These are phyloP conservation scores for Acanthamoeba triangularis DNA, from an alignment of 208 protist species.

Conservation along the genomic window DNA sequence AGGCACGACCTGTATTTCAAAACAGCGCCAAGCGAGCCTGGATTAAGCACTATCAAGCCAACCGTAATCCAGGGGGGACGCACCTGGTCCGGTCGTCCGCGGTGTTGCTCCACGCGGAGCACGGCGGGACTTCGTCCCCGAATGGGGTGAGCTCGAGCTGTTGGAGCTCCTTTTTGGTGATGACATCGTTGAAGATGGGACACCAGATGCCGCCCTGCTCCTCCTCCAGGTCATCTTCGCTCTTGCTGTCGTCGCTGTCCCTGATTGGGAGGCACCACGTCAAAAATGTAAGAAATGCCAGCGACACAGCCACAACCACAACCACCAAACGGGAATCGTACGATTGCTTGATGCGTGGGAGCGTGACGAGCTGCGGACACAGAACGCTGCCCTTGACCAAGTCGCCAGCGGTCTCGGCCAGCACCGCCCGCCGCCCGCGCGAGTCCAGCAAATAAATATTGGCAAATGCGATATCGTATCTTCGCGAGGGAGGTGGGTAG, in stretches of 20 bases:
- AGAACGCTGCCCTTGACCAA: background rate
- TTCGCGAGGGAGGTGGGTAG: background rate
- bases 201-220: conserved; percentile 4
- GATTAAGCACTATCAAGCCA: no score
- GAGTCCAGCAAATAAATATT: conserved; percentile 8
- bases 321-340: background rate
- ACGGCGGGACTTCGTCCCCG: background rate
- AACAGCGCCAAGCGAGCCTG: background rate
- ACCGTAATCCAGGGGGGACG: background rate
- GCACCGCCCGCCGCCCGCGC: background rate
- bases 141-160: background rate
- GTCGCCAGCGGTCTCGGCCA: background rate
- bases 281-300: background rate
- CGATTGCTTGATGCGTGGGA: background rate
- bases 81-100: background rate
- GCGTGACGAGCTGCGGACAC: background rate
- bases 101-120: background rate
- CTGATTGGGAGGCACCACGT: background rate
- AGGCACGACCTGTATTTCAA: background rate
- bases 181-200: background rate
- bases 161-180: background rate
- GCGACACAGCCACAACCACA: background rate
- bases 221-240: conserved; percentile 21
- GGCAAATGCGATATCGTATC: conserved; percentile 46
- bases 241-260: background rate